Conservation (phyloP, 2,329 filamentous ascomycete species). For the Botrytis hyacinthi region DNA sequence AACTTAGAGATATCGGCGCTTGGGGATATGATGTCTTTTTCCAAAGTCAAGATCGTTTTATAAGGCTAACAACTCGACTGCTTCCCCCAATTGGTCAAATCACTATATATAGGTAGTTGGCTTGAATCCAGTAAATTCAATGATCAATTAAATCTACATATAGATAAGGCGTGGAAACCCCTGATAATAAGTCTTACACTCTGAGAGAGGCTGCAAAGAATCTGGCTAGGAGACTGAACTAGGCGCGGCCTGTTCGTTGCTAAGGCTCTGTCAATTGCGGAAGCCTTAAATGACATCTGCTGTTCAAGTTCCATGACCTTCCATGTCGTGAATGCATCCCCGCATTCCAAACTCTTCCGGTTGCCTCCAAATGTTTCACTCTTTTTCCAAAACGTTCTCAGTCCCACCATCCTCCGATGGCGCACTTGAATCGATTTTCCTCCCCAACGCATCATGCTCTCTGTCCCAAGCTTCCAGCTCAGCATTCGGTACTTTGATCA, state of each 20-base stretch:
- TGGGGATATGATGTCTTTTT: conserved; percentile 40
- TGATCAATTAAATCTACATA: too few relatives aligned
- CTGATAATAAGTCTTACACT: neutral
- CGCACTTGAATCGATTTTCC: conserved; percentile 2
- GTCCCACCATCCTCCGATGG: neutral
- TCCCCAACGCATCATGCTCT: conserved; percentile 49
- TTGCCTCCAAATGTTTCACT: neutral
- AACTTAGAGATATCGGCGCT: neutral
- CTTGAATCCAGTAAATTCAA: too few relatives aligned
- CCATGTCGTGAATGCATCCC: conserved; percentile 10
- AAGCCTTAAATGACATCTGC: neutral
- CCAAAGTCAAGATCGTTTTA: conserved; percentile 24
- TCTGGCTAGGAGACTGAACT: neutral
- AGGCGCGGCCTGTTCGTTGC: conserved; percentile 14
- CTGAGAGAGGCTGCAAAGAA: neutral
- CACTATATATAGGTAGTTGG: too few relatives aligned
- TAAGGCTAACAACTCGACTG: conserved; percentile 22
- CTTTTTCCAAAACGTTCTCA: neutral
- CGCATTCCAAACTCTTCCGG: neutral
- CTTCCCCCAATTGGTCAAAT: conserved; percentile 19
- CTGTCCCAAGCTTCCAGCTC: conserved; percentile 57
- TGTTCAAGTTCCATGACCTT: conserved; percentile 20
- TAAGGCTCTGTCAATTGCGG: neutral
- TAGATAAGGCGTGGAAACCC: too few relatives aligned
- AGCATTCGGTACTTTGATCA: conserved; percentile 53